Evolutionary conservation across 495 filamentous ascomycete genomes (phyloP), one percentile per base, ranked within the genome.

Genomic region (Penicillium mononematosum): DNA sequence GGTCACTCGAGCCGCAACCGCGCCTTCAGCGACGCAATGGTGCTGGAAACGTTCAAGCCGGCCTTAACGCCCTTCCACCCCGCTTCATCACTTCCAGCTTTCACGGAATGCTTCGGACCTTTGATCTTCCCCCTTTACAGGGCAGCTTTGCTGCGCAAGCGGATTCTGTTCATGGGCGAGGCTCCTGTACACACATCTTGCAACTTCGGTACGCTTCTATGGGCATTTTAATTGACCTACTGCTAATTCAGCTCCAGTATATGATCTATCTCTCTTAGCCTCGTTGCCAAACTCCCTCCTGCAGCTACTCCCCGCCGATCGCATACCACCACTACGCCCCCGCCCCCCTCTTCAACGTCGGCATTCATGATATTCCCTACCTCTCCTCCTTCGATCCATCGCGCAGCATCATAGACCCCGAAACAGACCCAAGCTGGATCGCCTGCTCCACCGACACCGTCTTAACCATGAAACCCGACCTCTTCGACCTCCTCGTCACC

Each of bases 381-480:
- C 82, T 94, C 7, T 78, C 86, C 39, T 71, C 71, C 19, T 73
- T 72, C 56, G 61, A 69, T 25, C 29, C 61, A 6, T 56, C 57
- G n/a, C 55, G 59, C 7, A 34, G 46, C 31, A 58, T 61, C 6
- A 24, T 70, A 12, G 58, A 61, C 17, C 72, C 78, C 12, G 86
- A 86, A 36, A 67, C 73, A 22, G 80, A 82, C 11, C 77, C 83
- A 1, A 86, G 89, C 12, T 98, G 92, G 92, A 83, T 96, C 45
- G 94, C 94, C 1, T 97, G 92, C 70, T 94, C 92, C 31, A 98
- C 94, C 22, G 94, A 98, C 69, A 91, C 86, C 64, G 88, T 98
- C 50, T 80, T 98, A 36, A 83, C 82, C 55, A 88, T 88, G 71
- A 98, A 97, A 70, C 78, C 83, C 27, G 78, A 85, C 17, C 85